Percentiles rank a stretch among this genome's conserved stretches.
These are phyloP conservation scores for Hortaea werneckii DNA, from an alignment of 2,329 filamentous ascomycete genomes.

Conservation along the genomic window DNA sequence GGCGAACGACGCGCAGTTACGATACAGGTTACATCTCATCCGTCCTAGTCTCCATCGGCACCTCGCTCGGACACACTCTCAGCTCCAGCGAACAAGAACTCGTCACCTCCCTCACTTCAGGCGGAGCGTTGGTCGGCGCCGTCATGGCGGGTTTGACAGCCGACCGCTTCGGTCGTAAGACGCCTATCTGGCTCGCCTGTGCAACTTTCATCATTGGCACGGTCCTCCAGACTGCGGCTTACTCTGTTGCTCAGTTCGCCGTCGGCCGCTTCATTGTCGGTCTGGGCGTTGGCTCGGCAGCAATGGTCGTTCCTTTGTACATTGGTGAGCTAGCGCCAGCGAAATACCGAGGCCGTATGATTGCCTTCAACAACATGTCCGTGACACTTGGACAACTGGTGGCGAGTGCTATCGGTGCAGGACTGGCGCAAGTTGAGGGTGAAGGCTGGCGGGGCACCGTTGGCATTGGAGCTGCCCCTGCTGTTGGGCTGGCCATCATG, in stretches of 20 bases:
- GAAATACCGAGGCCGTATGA: conserved; percentile 40
- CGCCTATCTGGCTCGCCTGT: conserved; percentile 32
- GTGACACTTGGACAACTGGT: conserved; percentile 25
- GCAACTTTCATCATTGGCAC: conserved; percentile 32
- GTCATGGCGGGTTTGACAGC: conserved; percentile 23
- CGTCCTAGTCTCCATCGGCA: conserved; percentile 17
- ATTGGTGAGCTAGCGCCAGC: conserved; percentile 43
- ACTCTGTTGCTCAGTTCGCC: conserved; percentile 32
- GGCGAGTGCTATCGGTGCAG: conserved; percentile 22
- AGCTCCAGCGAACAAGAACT: conserved; percentile 39
- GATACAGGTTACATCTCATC: conserved; percentile 39
- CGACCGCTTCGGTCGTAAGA: conserved; percentile 32
- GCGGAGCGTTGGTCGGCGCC: conserved; percentile 38
- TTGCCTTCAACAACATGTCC: conserved; percentile 40
- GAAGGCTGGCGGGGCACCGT: conserved; percentile 42
- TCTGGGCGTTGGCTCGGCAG: conserved; percentile 39
- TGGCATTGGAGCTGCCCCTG: conserved; percentile 37
- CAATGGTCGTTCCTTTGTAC: conserved; percentile 36
- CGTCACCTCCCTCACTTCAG: conserved; percentile 41
- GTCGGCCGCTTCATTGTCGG: conserved; percentile 40
- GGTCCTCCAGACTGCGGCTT: conserved; percentile 16
- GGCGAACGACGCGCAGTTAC: conserved; percentile 12
- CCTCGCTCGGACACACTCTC: conserved; percentile 31
- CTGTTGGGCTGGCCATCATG: conserved; percentile 34
- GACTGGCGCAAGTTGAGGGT: conserved; percentile 23